phyloP scores from a whole-genome alignment of 441 rosid genomes.

The Croton setiger region DNA sequence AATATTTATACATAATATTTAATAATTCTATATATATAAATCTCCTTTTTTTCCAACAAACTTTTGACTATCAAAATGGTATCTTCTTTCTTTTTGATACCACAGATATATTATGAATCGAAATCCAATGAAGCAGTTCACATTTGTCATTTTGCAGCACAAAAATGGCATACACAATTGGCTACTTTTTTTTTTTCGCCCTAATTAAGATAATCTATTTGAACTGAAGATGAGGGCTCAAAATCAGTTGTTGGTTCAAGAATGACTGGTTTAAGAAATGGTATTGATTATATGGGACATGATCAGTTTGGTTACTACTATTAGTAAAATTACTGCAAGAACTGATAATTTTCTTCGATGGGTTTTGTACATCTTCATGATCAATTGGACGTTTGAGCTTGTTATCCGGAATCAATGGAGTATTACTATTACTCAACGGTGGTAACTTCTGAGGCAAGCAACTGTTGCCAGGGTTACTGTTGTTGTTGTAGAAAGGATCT shows the following conservation, averaged over 20 bases:
- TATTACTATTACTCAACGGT: constrained; percentile 29
- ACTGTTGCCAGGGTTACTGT: constrained; percentile 17
- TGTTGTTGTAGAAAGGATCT: constrained; percentile 26
- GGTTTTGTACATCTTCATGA: constrained; percentile 36
- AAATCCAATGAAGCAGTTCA: constrained; percentile 22
- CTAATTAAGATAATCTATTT: not conserved
- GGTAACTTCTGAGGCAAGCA: constrained; percentile 57
- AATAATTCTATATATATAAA: constrained; percentile 1
- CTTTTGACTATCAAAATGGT: constrained; percentile 32
- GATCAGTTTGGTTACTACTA: constrained; percentile 34
- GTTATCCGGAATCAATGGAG: constrained; percentile 32
- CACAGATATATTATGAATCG: constrained; percentile 10
- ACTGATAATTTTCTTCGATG: constrained; percentile 45
- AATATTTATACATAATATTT: too few relatives aligned
- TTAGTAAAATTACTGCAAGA: constrained; percentile 38
- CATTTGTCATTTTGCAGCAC: constrained; percentile 22
- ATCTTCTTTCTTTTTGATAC: constrained; percentile 29
- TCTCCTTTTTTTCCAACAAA: constrained; percentile 15
- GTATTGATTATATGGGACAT: constrained; percentile 29
- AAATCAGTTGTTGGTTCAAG: constrained; percentile 53
- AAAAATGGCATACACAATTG: constrained; percentile 24
- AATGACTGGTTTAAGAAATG: constrained; percentile 43
- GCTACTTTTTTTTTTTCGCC: not conserved
- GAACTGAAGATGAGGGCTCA: constrained; percentile 55
- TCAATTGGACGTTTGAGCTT: constrained; percentile 59